These are phyloP conservation scores for Plantago major DNA, from an alignment of 257 asterid genomes.

Conservation along the genomic window DNA sequence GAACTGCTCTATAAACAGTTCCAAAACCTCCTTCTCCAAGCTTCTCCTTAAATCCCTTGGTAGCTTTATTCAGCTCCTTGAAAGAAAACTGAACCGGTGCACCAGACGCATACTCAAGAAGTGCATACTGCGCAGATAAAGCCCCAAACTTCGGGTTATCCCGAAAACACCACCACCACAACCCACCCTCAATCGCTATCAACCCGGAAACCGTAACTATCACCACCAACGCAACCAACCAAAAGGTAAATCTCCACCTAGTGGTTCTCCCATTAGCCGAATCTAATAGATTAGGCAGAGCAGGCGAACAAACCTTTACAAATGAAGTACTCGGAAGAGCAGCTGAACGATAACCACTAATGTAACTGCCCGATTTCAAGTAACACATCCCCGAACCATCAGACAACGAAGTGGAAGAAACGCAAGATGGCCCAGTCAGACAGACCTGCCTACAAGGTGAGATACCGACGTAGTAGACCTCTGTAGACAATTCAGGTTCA, in stretches of 20 bases:
- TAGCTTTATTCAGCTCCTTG: conserved; percentile 64
- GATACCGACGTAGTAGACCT: conserved; percentile 44
- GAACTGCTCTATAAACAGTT: conserved; percentile 66
- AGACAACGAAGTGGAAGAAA: conserved; percentile 65
- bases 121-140: conserved; percentile 57
- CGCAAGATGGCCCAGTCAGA: conserved; percentile 43
- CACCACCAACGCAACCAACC: conserved; percentile 64
- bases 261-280: conserved; percentile 18
- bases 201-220: conserved; percentile 44
- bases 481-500: conserved; percentile 35
- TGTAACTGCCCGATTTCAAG: conserved; percentile 36
- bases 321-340: conserved; percentile 76
- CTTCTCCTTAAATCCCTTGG: conserved; percentile 75
- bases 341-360: conserved; percentile 68
- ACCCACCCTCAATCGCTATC: conserved; percentile 47
- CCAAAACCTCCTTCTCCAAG: conserved; percentile 94
- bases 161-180: conserved; percentile 76
- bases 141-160: conserved; percentile 52
- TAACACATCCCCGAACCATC: conserved; percentile 84
- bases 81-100: conserved; percentile 82
- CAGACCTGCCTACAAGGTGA: conserved; percentile 58
- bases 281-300: conserved; percentile 41
- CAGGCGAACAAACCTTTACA: conserved; percentile 61
- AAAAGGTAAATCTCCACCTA: conserved; percentile 45
- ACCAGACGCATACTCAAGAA: conserved; percentile 89